Evolutionary conservation across 83 land plant genomes (phyloP).

Genomic region (Picea engelmannii): DNA sequence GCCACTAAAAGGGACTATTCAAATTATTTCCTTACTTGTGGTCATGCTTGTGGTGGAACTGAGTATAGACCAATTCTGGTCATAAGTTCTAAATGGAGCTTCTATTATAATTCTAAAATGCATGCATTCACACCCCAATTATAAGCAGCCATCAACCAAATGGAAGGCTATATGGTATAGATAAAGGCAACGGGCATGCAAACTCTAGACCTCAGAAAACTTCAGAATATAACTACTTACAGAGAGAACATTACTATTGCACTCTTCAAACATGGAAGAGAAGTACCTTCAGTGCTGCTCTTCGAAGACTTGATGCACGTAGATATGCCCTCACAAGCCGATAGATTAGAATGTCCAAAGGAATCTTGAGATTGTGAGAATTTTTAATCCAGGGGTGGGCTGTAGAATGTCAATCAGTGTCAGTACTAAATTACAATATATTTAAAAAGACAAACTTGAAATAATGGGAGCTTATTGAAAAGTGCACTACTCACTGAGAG

Average conservation of each 20-base stretch:
- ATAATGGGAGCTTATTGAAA: not conserved
- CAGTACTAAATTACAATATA: not conserved
- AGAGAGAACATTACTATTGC: not conserved
- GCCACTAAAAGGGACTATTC: no score
- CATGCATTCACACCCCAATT: no score
- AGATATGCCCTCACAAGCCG: slow-evolving; percentile 53
- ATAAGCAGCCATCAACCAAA: no score
- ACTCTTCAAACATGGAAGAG: not conserved
- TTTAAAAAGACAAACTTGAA: not conserved
- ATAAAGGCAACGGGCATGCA: not conserved
- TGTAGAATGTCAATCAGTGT: slow-evolving; percentile 16
- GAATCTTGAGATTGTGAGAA: slow-evolving; percentile 47
- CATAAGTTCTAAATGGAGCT: no score
- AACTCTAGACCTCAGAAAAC: not conserved
- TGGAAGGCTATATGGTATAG: no score
- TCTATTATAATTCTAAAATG: no score
- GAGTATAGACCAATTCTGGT: no score
- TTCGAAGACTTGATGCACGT: slow-evolving; percentile 63
- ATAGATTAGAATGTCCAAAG: slow-evolving; percentile 59
- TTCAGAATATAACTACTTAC: not conserved
- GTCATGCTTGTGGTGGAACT: no score
- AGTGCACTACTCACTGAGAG: slow-evolving; percentile 56
- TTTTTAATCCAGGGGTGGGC: slow-evolving; percentile 69
- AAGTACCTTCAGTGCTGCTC: slow-evolving; percentile 65
- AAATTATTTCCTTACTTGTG: no score